Evolutionary conservation across 371 early-diverging fungal genomes (phyloP).

Genomic region (Mucor sp.): DNA sequence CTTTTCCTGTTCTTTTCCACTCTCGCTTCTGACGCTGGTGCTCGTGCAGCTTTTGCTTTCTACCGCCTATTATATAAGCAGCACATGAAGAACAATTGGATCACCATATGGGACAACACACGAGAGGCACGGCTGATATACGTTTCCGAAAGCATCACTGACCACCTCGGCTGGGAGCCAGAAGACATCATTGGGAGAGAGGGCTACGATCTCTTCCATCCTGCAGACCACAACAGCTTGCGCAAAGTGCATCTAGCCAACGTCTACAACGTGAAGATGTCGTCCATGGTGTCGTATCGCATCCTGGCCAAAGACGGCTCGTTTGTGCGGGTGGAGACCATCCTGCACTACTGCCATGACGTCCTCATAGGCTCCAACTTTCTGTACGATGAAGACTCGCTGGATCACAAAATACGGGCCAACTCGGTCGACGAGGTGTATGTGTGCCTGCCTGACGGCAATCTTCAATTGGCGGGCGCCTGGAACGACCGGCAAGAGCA

Average conservation of each 20-base stretch:
- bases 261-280: slow-evolving; percentile 53
- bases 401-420: slow-evolving; percentile 36
- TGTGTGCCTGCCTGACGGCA: slow-evolving; percentile 27
- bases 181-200: slow-evolving; percentile 52
- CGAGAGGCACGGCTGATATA: slow-evolving; percentile 44
- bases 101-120: slow-evolving; percentile 60
- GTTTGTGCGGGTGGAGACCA: slow-evolving; percentile 33
- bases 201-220: slow-evolving; percentile 49
- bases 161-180: slow-evolving; percentile 54
- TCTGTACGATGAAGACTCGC: slow-evolving; percentile 22
- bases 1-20: background rate
- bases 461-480: slow-evolving; percentile 32
- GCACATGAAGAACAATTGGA: slow-evolving; percentile 41
- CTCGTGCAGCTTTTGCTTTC: background rate
- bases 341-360: slow-evolving; percentile 47
- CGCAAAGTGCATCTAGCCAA: slow-evolving; percentile 44
- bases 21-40: background rate
- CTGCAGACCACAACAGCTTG: slow-evolving; percentile 38
- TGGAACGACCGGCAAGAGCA: slow-evolving; percentile 33
- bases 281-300: slow-evolving; percentile 39
- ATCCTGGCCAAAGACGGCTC: slow-evolving; percentile 30
- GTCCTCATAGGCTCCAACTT: slow-evolving; percentile 31
- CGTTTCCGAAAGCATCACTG: slow-evolving; percentile 51
- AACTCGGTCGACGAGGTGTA: slow-evolving; percentile 40
- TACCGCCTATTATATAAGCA: background rate